Evolutionary conservation across 2,329 filamentous ascomycete genomes (phyloP), one percentile per base, ranked within the genome.

Genomic region (Acephala macrosclerotiorum): DNA sequence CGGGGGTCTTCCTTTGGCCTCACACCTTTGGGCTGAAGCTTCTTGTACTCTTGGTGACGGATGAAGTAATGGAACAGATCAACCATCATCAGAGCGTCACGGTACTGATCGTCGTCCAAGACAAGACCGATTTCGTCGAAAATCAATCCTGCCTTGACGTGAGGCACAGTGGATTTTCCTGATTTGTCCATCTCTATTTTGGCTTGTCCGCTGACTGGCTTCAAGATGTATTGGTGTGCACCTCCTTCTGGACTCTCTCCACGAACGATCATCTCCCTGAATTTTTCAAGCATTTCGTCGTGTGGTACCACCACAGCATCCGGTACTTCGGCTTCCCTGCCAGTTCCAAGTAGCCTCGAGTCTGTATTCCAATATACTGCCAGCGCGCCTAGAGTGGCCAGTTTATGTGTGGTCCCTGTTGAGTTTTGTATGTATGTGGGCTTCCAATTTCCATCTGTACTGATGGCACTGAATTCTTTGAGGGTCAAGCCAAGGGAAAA

Each of bases 341-440:
- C 94, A 4, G 91, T 89, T 14, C 94, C 93, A 51, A 98, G 84
- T 3, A 99, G 85, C 29, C 90, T 85, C 0, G 94, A 88, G 77
- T 99, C 95, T 1, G 96, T 99, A 77, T 99, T 96, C 96, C 96
- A 99, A 79, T 99, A 99, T 11, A 98, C 87, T 2, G 96, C 94
- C 59, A 99, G 81, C 5, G 94, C 93, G 36, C 93, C 93, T 18
- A 99, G 84, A 2, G 91, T 96, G 6, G 94, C 96, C 55, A 99
- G 85, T 80, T 99, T 99, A 82, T 99, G 93, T 25, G 94, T 97
- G 14, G 91, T 91, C 33, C 86, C 85, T 56, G 89, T 89, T 1
- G 92, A 91, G 71, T 95, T 92, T 77, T 97, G 93, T 73, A 99
- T 96, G 77, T 97, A 99, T 33, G 94, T 96, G 1, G 96, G 95